A percentile compares a stretch with the other conserved stretches of the same genome.
Evolutionary conservation across 2,329 filamentous ascomycete species (phyloP).

Genomic region (Exophiala sp.): DNA sequence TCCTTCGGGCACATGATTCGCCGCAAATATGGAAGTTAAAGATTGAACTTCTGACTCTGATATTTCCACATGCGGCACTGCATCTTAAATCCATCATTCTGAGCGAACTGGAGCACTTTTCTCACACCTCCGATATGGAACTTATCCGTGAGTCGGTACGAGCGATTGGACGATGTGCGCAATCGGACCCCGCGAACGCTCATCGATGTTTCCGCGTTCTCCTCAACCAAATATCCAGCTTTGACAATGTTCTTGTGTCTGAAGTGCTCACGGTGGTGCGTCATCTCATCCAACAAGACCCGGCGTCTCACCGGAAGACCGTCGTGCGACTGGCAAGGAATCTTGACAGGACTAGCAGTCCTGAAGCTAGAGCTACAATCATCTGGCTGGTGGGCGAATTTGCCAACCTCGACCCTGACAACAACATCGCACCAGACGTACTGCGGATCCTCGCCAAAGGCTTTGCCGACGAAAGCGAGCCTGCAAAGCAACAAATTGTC

Average conservation of each 20-base stretch:
- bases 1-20: slow-evolving; percentile 72
- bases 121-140: slow-evolving; percentile 64
- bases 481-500: slow-evolving; percentile 84
- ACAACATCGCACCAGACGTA: slow-evolving; percentile 90
- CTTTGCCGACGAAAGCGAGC: slow-evolving; percentile 76
- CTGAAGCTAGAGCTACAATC: slow-evolving; percentile 85
- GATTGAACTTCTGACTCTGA: slow-evolving; percentile 79
- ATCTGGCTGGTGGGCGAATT: slow-evolving; percentile 98
- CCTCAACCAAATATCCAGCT: slow-evolving; percentile 77
- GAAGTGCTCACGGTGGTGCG: slow-evolving; percentile 92
- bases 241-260: slow-evolving; percentile 76
- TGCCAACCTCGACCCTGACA: slow-evolving; percentile 67
- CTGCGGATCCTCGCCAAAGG: slow-evolving; percentile 79
- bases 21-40: slow-evolving; percentile 85
- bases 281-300: slow-evolving; percentile 89
- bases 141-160: slow-evolving; percentile 84
- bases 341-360: slow-evolving; percentile 78
- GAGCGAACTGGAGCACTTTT: slow-evolving; percentile 91
- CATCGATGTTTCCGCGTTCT: slow-evolving; percentile 78
- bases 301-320: slow-evolving; percentile 71
- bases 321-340: slow-evolving; percentile 86
- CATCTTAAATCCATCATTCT: slow-evolving; percentile 80
- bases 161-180: slow-evolving; percentile 88
- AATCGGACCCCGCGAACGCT: slow-evolving; percentile 54
- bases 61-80: slow-evolving; percentile 74